phyloP scores from a whole-genome alignment of 208 protist species.

The Trypanosoma rangeli region DNA sequence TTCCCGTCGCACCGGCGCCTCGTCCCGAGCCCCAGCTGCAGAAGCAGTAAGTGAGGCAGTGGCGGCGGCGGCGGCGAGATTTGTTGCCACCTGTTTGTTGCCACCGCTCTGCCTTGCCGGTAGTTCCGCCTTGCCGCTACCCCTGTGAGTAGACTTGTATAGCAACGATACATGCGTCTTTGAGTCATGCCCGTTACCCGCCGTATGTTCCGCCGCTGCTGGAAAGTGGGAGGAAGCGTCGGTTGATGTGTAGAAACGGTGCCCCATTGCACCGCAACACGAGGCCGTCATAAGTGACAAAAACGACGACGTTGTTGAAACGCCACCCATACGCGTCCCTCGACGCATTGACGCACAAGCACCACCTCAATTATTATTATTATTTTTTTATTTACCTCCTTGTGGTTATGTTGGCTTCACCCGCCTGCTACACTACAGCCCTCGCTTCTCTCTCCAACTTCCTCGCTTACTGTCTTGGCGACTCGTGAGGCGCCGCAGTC shows the following conservation, averaged over 20 bases:
- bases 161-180: conserved; percentile 31
- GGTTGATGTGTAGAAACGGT: neutral
- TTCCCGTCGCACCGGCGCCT: neutral
- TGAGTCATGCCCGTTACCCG: neutral
- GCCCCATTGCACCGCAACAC: neutral
- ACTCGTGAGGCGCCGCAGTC: too few relatives aligned
- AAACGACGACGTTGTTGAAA: neutral
- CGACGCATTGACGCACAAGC: neutral
- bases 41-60: neutral
- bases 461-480: neutral
- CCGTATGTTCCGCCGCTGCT: neutral
- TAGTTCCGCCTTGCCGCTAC: conserved; percentile 48
- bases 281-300: neutral
- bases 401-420: neutral
- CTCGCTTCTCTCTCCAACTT: neutral
- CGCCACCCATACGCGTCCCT: neutral
- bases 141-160: conserved; percentile 83
- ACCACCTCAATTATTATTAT: too few relatives aligned
- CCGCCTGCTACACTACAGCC: neutral
- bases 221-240: conserved; percentile 1
- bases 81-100: conserved; percentile 1
- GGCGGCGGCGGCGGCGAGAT: neutral
- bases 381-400: neutral
- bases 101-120: conserved; percentile 31
- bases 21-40: neutral